phyloP scores from a whole-genome alignment of 148 eudicot species.

The Silene latifolia region DNA sequence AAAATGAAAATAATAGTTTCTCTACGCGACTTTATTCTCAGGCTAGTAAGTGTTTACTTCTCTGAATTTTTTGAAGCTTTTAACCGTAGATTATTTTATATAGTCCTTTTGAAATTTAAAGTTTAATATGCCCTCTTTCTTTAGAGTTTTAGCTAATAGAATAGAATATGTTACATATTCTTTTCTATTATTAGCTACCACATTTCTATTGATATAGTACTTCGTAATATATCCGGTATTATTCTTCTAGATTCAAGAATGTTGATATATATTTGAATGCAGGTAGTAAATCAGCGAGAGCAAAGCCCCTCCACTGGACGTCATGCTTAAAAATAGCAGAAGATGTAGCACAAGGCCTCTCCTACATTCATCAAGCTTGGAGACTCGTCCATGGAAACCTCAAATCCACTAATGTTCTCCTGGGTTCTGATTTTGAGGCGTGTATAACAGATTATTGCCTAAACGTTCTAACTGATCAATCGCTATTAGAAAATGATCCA shows the following conservation, averaged over 20 bases:
- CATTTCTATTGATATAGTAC: too few relatives aligned
- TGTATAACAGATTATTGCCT: slow-evolving; percentile 74
- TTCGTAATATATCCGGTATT: background rate
- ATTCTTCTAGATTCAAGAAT: background rate
- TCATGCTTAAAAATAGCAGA: slow-evolving; percentile 88
- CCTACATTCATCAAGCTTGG: slow-evolving; percentile 82
- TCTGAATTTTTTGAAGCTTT: background rate
- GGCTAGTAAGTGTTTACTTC: too few relatives aligned
- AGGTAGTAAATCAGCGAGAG: slow-evolving; percentile 66
- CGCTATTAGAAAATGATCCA: slow-evolving; percentile 28
- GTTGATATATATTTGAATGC: slow-evolving; percentile 8
- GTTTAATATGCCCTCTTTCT: too few relatives aligned
- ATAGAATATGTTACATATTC: too few relatives aligned
- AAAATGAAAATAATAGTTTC: too few relatives aligned
- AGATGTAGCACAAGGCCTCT: slow-evolving; percentile 76
- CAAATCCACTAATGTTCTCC: slow-evolving; percentile 70
- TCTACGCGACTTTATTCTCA: too few relatives aligned
- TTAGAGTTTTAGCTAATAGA: too few relatives aligned
- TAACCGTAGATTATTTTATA: too few relatives aligned
- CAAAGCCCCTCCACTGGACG: slow-evolving; percentile 87
- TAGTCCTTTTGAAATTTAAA: too few relatives aligned
- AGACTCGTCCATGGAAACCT: slow-evolving; percentile 73
- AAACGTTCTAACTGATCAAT: slow-evolving; percentile 26
- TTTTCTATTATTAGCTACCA: too few relatives aligned
- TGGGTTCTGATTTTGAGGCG: slow-evolving; percentile 79